Evolutionary conservation across 2,329 filamentous ascomycete genomes (phyloP).

Genomic region (Penicillium sp.): DNA sequence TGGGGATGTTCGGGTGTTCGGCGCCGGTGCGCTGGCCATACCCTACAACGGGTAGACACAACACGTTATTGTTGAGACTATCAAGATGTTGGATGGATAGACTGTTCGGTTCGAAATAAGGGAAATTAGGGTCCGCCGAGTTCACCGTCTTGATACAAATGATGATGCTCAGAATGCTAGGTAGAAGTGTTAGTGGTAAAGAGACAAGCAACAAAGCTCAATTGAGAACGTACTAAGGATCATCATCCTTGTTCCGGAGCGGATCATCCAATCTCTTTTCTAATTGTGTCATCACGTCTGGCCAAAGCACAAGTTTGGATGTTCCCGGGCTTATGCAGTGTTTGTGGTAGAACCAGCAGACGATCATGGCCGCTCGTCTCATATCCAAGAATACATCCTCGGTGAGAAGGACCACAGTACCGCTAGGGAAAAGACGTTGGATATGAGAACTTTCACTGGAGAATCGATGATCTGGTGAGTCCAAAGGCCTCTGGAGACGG

Average conservation of each 20-base stretch:
- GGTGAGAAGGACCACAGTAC: conserved; percentile 40
- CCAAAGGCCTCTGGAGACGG: conserved; percentile 28
- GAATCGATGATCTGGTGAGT: conserved; percentile 18
- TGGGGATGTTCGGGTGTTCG: conserved; percentile 24
- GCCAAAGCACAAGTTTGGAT: conserved; percentile 37
- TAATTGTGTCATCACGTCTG: conserved; percentile 38
- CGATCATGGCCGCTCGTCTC: conserved; percentile 29
- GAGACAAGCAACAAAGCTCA: neutral
- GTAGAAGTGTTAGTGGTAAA: neutral
- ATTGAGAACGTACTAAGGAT: neutral
- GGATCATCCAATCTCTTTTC: conserved; percentile 23
- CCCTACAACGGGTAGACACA: conserved; percentile 30
- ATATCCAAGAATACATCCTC: conserved; percentile 38
- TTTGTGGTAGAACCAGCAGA: conserved; percentile 38
- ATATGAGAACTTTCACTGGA: conserved; percentile 19
- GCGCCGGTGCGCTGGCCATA: conserved; percentile 31
- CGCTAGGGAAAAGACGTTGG: conserved; percentile 40
- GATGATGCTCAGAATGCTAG: conserved; percentile 9
- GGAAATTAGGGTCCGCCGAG: conserved; percentile 11
- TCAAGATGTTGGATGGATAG: conserved; percentile 27
- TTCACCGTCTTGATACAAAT: conserved; percentile 28
- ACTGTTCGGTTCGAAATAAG: conserved; percentile 10
- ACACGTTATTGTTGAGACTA: conserved; percentile 25
- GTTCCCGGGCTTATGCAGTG: conserved; percentile 22
- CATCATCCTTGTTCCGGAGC: conserved; percentile 8